Base-by-base conservation (phyloP, 306 rosid species). In the Ceratonia siliqua region DNA sequence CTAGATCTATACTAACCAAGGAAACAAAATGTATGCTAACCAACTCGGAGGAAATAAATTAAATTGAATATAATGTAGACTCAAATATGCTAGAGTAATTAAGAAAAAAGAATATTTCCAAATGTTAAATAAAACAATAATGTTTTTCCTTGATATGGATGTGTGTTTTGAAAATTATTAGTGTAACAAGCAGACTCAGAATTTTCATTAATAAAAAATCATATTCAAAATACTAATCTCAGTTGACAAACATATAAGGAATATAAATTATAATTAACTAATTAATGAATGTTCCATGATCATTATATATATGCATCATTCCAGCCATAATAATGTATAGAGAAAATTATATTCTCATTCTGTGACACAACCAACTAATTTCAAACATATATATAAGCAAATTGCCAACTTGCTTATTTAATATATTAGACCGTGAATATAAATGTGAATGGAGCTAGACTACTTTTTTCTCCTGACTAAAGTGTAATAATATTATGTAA, bases 181-280 rank as follows among this genome's bases (percentile, higher is more conserved):
- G 41, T 30, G 59, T 33, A 32, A 32, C 9, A 45, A 68, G 45
- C 22, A 48, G 6, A 18, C 30, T 48, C 5, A 21, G 12, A 6
- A 68, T 49, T 68, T 33, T 30, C n/a, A 30, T 17, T 8, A 14
- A 41, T 27, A 65, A 58, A n/a, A 5, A 30, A 43, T 65, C 52
- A 43, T 21, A 22, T 13, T n/a, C 25, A 42, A 24, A 1, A 3
- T 1, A 22, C 33, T 42, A 14, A 18, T 27, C 15, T 55, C 38
- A 42, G 55, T n/a, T 65, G 71, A 42, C 71, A n/a, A 65, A 9
- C 33, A 42, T 65, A 24, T 8, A n/a, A 58, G n/a, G 53, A 13
- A 38, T 55, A 55, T 10, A 24, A 55, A 38, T 20, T 11, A 62
- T 0, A 21, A 22, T 14, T n/a, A 48, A n/a, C 17, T 9, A 48